These are phyloP conservation scores for Sambucus nigra DNA, from an alignment of 129 eudicot species.

Conservation along the genomic window DNA sequence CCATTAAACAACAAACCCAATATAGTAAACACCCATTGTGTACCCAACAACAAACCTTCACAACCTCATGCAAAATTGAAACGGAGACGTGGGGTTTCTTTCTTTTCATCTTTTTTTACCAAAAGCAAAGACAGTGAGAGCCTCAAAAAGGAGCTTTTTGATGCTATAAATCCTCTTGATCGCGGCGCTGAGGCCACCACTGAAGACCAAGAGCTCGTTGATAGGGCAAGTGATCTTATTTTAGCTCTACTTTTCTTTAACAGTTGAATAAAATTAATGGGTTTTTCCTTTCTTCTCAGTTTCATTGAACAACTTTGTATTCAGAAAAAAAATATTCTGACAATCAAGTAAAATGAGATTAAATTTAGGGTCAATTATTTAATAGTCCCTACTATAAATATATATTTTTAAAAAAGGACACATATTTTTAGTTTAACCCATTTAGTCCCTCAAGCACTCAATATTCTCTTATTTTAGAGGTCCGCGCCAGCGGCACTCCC, in stretches of 20 bases:
- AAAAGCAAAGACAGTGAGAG: constrained; percentile 20
- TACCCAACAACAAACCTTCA: neutral
- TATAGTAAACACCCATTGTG: neutral
- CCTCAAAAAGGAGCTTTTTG: constrained; percentile 52
- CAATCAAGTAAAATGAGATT: too few species aligned
- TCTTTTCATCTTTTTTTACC: constrained; percentile 30
- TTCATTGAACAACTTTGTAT: too few species aligned
- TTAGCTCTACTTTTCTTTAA: neutral
- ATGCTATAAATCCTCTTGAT: constrained; percentile 48
- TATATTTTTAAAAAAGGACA: too few species aligned
- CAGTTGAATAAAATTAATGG: neutral
- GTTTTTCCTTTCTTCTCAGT: neutral
- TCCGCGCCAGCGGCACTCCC: too few species aligned
- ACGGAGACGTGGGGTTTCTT: constrained; percentile 36
- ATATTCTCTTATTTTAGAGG: too few species aligned
- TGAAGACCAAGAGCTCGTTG: constrained; percentile 37
- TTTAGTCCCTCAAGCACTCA: too few species aligned
- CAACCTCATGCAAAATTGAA: neutral
- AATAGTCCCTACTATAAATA: too few species aligned
- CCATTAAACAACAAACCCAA: neutral
- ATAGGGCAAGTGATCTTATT: constrained; percentile 23
- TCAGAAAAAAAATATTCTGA: too few species aligned
- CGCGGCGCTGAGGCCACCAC: constrained; percentile 54
- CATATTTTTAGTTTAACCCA: too few species aligned
- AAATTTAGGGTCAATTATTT: too few species aligned